Conservation (phyloP, 2,329 filamentous ascomycete species). For the Xylaria hypoxylon region DNA sequence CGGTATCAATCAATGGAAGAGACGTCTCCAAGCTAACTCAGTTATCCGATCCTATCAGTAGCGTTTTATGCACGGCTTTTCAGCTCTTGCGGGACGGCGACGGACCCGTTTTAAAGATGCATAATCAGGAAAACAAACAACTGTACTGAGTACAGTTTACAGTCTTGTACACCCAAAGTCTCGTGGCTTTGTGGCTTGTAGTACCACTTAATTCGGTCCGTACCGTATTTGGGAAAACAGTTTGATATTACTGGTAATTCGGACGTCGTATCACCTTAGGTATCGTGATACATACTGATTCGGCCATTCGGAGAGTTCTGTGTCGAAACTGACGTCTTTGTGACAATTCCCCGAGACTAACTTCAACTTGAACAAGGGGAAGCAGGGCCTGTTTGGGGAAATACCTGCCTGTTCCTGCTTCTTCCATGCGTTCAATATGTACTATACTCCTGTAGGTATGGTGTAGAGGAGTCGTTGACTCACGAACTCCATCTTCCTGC, state of each 20-base stretch:
- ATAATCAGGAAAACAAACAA: constrained; percentile 4
- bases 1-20: constrained; percentile 19
- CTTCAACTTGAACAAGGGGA: constrained; percentile 5
- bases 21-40: constrained; percentile 9
- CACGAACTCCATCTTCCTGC: constrained; percentile 26
- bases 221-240: constrained; percentile 4
- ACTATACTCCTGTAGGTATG: constrained; percentile 23
- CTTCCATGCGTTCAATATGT: constrained; percentile 10
- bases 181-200: constrained; percentile 26
- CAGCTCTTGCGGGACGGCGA: constrained; percentile 25
- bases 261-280: neutral
- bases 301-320: neutral
- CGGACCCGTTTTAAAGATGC: constrained; percentile 4
- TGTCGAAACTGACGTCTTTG: neutral
- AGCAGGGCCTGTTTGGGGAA: neutral
- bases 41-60: constrained; percentile 30
- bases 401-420: constrained; percentile 20
- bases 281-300: neutral
- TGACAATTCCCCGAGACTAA: neutral
- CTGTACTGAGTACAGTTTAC: neutral
- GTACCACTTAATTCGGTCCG: constrained; percentile 1
- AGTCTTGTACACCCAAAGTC: constrained; percentile 1
- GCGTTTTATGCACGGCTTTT: constrained; percentile 26
- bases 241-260: neutral
- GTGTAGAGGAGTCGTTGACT: constrained; percentile 30